Conservation (phyloP, 768 basidiomycete species). For the Roridomyces roridus region DNA sequence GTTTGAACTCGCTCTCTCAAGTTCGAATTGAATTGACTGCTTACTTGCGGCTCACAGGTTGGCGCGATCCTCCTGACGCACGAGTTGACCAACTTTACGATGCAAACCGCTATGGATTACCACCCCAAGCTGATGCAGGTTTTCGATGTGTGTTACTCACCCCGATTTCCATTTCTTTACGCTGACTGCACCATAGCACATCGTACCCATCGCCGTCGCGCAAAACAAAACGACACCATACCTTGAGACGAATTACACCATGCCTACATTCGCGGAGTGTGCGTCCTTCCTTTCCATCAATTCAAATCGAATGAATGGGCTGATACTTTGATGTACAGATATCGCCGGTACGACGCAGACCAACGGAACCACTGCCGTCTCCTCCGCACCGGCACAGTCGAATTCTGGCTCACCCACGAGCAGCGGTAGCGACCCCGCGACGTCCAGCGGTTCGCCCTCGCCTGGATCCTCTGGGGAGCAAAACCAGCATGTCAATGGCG, state of each 20-base stretch:
- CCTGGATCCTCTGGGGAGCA: too few species aligned
- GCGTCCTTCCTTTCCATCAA: too few species aligned
- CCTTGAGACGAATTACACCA: conserved; percentile 44
- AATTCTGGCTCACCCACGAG: too few species aligned
- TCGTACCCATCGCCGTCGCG: conserved; percentile 62
- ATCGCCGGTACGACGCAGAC: too few species aligned
- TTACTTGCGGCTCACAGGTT: neutral
- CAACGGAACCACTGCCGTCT: too few species aligned
- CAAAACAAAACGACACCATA: conserved; percentile 60
- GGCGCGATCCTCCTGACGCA: conserved; percentile 43
- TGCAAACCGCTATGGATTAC: conserved; percentile 62
- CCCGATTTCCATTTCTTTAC: neutral
- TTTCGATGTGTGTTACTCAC: conserved; percentile 46
- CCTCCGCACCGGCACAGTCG: too few species aligned
- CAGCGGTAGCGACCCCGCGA: too few species aligned
- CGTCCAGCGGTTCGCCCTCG: too few species aligned
- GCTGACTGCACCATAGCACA: conserved; percentile 34
- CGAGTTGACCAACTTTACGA: conserved; percentile 65
- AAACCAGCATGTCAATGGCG: too few species aligned
- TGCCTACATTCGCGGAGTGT: conserved; percentile 3
- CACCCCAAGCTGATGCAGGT: conserved; percentile 49
- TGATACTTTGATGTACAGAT: too few species aligned
- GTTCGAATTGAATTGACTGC: neutral
- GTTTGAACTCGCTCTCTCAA: neutral
- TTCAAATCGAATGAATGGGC: too few species aligned